A percentile compares a stretch with the other conserved stretches of the same genome.
Evolutionary conservation across 1,284 basidiomycete genomes (phyloP).

Genomic region (Fomitopsis palustris): DNA sequence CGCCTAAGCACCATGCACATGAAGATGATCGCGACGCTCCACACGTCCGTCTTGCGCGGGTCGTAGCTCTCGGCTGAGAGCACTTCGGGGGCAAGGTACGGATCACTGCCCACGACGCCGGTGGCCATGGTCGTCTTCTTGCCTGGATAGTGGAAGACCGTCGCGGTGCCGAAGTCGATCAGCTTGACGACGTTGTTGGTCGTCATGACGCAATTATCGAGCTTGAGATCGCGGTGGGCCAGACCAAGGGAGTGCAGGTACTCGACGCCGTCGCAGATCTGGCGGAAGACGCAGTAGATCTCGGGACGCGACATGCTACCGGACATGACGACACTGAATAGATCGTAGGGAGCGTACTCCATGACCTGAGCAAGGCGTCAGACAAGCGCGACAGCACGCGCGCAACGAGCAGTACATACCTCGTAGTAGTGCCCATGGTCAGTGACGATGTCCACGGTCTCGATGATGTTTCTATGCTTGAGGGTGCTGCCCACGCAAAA

Average conservation of each 20-base stretch:
- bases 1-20: conserved; percentile 97
- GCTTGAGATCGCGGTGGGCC: conserved; percentile 97
- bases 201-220: conserved; percentile 99
- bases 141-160: conserved; percentile 98
- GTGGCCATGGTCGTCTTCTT: conserved; percentile 78
- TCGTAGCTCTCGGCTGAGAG: conserved; percentile 81
- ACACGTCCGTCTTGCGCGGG: conserved; percentile 96
- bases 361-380: conserved; percentile 67
- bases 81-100: conserved; percentile 98
- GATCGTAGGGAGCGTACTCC: conserved; percentile 98
- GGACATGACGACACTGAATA: conserved; percentile 99
- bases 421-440: conserved; percentile 99
- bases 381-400: conserved; percentile 2
- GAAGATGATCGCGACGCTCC: conserved; percentile 98
- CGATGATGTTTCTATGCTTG: conserved; percentile 96
- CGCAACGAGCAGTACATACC: conserved; percentile 39
- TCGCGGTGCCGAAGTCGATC: conserved; percentile 99
- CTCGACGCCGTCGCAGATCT: conserved; percentile 97
- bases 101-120: conserved; percentile 96
- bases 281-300: conserved; percentile 98
- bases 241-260: conserved; percentile 97
- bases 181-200: conserved; percentile 93
- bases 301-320: conserved; percentile 98
- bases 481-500: conserved; percentile 97
- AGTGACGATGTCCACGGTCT: conserved; percentile 97